phyloP scores from a whole-genome alignment of 768 basidiomycete genomes.

The Hydnum rufescens region DNA sequence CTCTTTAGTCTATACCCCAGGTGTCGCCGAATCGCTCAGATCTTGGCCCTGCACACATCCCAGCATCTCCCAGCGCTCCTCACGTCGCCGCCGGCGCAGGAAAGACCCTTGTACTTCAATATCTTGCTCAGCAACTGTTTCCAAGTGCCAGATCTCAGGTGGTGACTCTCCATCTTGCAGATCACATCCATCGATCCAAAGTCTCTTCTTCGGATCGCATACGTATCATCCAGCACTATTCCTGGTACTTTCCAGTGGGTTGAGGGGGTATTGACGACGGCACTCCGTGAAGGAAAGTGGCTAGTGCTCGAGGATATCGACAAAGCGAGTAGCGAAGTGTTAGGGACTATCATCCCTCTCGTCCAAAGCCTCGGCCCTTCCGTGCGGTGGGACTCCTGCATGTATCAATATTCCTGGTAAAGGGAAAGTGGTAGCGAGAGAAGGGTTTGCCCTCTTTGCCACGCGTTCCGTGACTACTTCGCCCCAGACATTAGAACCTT shows the following conservation, averaged over 20 bases:
- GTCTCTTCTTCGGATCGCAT: constrained; percentile 80
- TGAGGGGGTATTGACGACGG: constrained; percentile 78
- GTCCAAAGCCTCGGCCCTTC: constrained; percentile 43
- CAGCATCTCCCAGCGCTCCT: constrained; percentile 60
- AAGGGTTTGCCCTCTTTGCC: constrained; percentile 73
- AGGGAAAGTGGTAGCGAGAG: constrained; percentile 40
- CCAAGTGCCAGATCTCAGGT: constrained; percentile 41
- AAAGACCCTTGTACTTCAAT: constrained; percentile 58
- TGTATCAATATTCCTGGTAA: constrained; percentile 53
- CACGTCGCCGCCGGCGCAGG: constrained; percentile 74
- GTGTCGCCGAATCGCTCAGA: constrained; percentile 28
- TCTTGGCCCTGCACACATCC: constrained; percentile 43
- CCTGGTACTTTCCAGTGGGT: constrained; percentile 92
- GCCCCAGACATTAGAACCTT: constrained; percentile 21
- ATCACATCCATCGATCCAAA: constrained; percentile 91
- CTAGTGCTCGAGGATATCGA: constrained; percentile 87
- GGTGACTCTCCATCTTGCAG: constrained; percentile 76
- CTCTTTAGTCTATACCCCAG: constrained; percentile 34
- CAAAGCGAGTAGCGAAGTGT: constrained; percentile 70
- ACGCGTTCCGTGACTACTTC: constrained; percentile 50
- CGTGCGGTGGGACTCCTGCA: constrained; percentile 58
- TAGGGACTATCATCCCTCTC: constrained; percentile 71
- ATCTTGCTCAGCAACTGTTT: constrained; percentile 49
- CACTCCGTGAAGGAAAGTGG: constrained; percentile 83
- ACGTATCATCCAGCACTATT: constrained; percentile 63